These are phyloP conservation scores for Fonsecaea multimorphosa DNA, from an alignment of 2,329 filamentous ascomycete species.

Conservation along the genomic window DNA sequence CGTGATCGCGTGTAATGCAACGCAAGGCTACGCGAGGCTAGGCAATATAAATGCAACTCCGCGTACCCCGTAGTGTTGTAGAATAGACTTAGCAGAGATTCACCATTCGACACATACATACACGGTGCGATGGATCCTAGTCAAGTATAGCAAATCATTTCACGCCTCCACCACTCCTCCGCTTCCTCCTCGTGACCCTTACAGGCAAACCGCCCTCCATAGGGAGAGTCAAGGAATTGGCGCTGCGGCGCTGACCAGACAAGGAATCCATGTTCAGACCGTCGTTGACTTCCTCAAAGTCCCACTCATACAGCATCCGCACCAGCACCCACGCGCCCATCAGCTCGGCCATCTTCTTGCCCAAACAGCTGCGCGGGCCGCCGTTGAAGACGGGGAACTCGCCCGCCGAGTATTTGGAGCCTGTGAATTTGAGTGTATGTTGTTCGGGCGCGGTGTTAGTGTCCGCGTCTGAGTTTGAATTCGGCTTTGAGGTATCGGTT, in stretches of 20 bases:
- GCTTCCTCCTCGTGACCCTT: conserved; percentile 31
- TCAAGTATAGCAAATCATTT: too few relatives aligned
- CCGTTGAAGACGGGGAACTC: conserved; percentile 72
- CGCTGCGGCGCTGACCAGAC: conserved; percentile 57
- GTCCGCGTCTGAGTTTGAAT: not conserved
- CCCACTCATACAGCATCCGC: conserved; percentile 57
- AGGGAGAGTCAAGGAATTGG: conserved; percentile 67
- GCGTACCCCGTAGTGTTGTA: not conserved
- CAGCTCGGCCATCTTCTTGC: conserved; percentile 69
- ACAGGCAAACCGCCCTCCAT: conserved; percentile 66
- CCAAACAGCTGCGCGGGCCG: conserved; percentile 65
- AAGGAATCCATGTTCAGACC: conserved; percentile 9
- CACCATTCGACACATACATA: too few relatives aligned
- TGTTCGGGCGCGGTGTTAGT: not conserved
- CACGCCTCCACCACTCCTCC: conserved; percentile 1
- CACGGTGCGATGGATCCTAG: too few relatives aligned
- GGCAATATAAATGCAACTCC: not conserved
- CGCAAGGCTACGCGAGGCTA: too few relatives aligned
- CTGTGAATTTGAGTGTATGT: conserved; percentile 9
- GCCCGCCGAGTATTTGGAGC: conserved; percentile 47
- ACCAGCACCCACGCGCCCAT: conserved; percentile 64
- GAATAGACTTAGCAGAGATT: not conserved
- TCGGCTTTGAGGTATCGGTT: not conserved
- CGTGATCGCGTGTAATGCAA: not conserved
- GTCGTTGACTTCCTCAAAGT: conserved; percentile 50